phyloP scores from a whole-genome alignment of 345 rosid species.

The Passiflora organensis region DNA sequence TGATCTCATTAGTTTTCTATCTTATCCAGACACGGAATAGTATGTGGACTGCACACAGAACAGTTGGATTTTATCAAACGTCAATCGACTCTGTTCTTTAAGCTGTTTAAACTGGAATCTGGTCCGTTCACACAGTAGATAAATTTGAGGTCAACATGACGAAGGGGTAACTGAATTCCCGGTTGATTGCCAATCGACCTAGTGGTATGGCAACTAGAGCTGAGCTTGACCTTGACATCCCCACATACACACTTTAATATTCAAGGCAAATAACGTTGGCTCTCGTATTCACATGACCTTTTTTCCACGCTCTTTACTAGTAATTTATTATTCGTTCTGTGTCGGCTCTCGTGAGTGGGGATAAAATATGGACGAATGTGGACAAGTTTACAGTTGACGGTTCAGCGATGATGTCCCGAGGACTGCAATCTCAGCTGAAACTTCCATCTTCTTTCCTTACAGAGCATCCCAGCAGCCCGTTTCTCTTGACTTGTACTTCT shows the following conservation, averaged over 20 bases:
- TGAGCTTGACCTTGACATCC: slow-evolving; percentile 4
- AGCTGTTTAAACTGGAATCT: too few relatives aligned
- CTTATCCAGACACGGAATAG: too few relatives aligned
- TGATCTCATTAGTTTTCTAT: too few relatives aligned
- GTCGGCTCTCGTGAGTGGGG: slow-evolving; percentile 4
- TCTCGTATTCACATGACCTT: background rate
- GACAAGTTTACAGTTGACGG: background rate
- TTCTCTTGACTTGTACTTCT: background rate
- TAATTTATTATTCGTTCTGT: background rate
- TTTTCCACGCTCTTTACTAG: background rate
- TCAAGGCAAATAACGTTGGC: background rate
- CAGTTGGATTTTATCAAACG: too few relatives aligned
- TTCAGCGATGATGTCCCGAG: background rate
- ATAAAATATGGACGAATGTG: background rate
- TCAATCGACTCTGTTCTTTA: too few relatives aligned
- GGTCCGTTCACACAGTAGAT: too few relatives aligned
- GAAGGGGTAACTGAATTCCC: too few relatives aligned
- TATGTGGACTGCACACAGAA: too few relatives aligned
- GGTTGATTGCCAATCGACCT: too few relatives aligned
- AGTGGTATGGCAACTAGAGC: too few relatives aligned
- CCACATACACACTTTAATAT: background rate
- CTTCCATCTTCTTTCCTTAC: slow-evolving; percentile 11
- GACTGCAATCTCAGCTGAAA: too few relatives aligned
- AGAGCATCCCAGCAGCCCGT: background rate
- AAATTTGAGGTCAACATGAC: too few relatives aligned